phyloP scores from a whole-genome alignment of 495 filamentous ascomycete species.

The Zalerion maritima region DNA sequence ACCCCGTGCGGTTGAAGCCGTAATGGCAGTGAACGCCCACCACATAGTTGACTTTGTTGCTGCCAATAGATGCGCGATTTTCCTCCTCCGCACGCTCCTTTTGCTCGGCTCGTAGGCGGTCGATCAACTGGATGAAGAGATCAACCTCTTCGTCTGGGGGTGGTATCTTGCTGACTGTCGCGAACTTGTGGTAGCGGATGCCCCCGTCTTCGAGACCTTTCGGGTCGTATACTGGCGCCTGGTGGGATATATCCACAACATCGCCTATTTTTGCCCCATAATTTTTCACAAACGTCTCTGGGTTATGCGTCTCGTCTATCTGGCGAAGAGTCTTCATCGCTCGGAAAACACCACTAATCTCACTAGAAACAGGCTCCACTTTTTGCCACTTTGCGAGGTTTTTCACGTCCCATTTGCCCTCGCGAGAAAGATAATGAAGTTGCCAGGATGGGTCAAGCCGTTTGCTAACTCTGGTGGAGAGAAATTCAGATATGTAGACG shows the following conservation, averaged over 20 bases:
- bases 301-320: slow-evolving; percentile 71
- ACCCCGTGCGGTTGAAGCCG: slow-evolving; percentile 84
- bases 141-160: slow-evolving; percentile 62
- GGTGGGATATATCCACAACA: slow-evolving; percentile 78
- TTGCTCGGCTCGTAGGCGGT: slow-evolving; percentile 45
- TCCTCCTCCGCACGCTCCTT: slow-evolving; percentile 23
- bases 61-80: slow-evolving; percentile 14
- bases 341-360: slow-evolving; percentile 61
- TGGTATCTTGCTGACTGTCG: slow-evolving; percentile 84
- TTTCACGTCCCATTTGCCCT: slow-evolving; percentile 96
- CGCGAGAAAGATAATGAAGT: slow-evolving; percentile 66
- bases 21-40: slow-evolving; percentile 93
- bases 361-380: slow-evolving; percentile 59
- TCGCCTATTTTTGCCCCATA: slow-evolving; percentile 54
- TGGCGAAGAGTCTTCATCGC: slow-evolving; percentile 83
- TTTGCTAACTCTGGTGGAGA: slow-evolving; percentile 56
- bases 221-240: slow-evolving; percentile 72
- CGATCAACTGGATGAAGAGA: slow-evolving; percentile 65
- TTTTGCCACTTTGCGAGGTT: slow-evolving; percentile 85
- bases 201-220: slow-evolving; percentile 56
- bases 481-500: slow-evolving; percentile 70
- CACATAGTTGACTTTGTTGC: slow-evolving; percentile 24
- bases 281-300: slow-evolving; percentile 51
- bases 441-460: slow-evolving; percentile 81
- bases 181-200: slow-evolving; percentile 73